Base-by-base conservation (phyloP, 345 rosid species). In the Dipteronia dyeriana region DNA sequence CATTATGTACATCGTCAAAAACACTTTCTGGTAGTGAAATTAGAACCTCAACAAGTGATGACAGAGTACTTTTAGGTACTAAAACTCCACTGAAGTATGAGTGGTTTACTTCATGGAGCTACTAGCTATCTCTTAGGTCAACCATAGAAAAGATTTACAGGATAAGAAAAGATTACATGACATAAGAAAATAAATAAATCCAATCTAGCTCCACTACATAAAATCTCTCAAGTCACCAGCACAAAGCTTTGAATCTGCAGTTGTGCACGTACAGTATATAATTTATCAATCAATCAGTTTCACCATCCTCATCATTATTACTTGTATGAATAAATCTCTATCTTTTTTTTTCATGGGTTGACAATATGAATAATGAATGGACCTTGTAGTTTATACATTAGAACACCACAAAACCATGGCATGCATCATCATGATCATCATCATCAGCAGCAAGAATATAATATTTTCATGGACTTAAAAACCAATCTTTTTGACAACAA, bases 261-360 rank as follows among this genome's bases (percentile, higher is more conserved):
- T 3, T 38, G 14, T 7, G 45, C 45, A 41, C 45, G 38, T 34
- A 34, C 38, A 34, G 38, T 34, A 34, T 10, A 12, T 25, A 38
- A 7, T 38, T 38, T 22, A 26, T 64, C 53, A 49, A 49, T 49
- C 54, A 13, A 49, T 49, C 54, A 49, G 4, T 34, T 6, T 49
- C 16, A 49, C 16, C 3, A 12, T 49, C 16, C 54, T 60, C 57
- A 73, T 73, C 66, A 59, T 73, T 14, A 73, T 61, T 41, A 43
- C 76, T 13, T 41, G 53, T 34, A 60, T 41, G 57, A 61, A 73
- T 57, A 57, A 20, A 57, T n/a, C 22, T 4, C 47, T 20, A 20
- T 12, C 14, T 11, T 7, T 20, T 13, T 13, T 0, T 26, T 23
- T 38, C 23, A 4, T 41, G 76, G 56, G 76, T 73, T 60, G 76